Base-by-base conservation (phyloP, 2,329 filamentous ascomycete genomes). In the Fusarium paranaense region DNA sequence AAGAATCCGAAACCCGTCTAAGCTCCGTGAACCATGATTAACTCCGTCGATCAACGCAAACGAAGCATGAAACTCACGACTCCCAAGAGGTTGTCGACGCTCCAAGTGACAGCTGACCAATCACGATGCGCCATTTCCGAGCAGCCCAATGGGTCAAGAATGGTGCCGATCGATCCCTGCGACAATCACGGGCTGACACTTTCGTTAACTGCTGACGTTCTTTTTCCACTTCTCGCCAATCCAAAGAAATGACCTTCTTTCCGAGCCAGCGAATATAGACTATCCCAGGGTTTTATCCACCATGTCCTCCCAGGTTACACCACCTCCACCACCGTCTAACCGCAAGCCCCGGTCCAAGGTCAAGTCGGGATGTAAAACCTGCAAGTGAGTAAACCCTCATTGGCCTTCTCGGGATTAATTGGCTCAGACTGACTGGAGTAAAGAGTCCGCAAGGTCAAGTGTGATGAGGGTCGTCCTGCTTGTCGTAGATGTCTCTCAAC, bases 211-310 rank as follows among this genome's bases (percentile, higher is more conserved):
- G 56, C 59, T 38, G 47, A 42, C 33, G 56, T 33, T 11, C 8
- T 20, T 16, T 13, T 16, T 13, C 18, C 16, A 6, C 2, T 32
- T 42, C 13, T 18, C 10, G 25, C 9, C 25, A 18, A 61, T 47
- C 73, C 75, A 78, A 76, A 68, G 38, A 78, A 40, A 60, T 9
- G 18, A 4, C 62, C n/a, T 42, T 5, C 20, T 76, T 77, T 76
- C 75, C 75, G 75, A 76, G 54, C 62, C 54, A 54, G 63, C 73
- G 59, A 78, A 76, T 72, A 25, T 27, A 33, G 2, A 35, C 14
- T 18, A 14, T 22, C 5, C 38, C 2, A 20, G n/a, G 38, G n/a
- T 13, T 25, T 25, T 47, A 25, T 47, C 42, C 22, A 47, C 42
- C 14, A 35, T 35, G 33, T 57, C 54, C 10, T 57, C 52, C 11